Evolutionary conservation across 805 yeast genomes (phyloP), one percentile per base, ranked within the genome.

Genomic region (Cyberlindnera meyerae): DNA sequence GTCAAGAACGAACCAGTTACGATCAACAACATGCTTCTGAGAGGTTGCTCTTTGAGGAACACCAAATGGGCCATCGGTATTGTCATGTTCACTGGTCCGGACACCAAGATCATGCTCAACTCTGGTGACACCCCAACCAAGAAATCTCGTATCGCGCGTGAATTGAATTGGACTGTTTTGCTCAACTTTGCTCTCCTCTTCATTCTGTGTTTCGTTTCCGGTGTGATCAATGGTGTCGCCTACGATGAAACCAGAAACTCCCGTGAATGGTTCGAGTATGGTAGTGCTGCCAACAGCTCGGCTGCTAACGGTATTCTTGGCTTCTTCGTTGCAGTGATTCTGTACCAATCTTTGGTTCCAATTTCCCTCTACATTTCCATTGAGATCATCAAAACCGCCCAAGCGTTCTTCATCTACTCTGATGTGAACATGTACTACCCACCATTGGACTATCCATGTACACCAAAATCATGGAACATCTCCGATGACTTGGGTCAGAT

Each of bases 401-500:
- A 84, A 54, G 90, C 90, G 0, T 82, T 69, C 44, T 84, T 84
- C 65, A 84, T 84, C 37, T 81, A 77, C 51, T 79, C 86, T 4
- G 94, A 84, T 60, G 75, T 77, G 28, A 62, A 71, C 35, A 76
- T 84, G 77, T 84, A 83, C 55, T 78, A 82, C 51, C 75, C 71
- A 28, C 68, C 59, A 36, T 60, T 84, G 42, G 90, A 84, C 57
- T 83, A 77, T 50, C 90, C 93, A 3, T 84, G 94, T 57, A 77
- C 82, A 9, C 93, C 94, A 12, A 82, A 83, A 53, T 71, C 89
- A 0, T 84, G 94, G 94, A 80, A 76, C 53, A 83, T 84, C 29
- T 80, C 89, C 3, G 94, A 84, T 65, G 94, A 84, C 60, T 64
- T 84, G 49, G 94, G 94, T 22, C 94, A 84, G 58, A 79, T 84